Percentiles rank a stretch among this genome's conserved stretches.
These are phyloP conservation scores for Penicillium ucsense DNA, from an alignment of 495 filamentous ascomycete genomes.

Conservation along the genomic window DNA sequence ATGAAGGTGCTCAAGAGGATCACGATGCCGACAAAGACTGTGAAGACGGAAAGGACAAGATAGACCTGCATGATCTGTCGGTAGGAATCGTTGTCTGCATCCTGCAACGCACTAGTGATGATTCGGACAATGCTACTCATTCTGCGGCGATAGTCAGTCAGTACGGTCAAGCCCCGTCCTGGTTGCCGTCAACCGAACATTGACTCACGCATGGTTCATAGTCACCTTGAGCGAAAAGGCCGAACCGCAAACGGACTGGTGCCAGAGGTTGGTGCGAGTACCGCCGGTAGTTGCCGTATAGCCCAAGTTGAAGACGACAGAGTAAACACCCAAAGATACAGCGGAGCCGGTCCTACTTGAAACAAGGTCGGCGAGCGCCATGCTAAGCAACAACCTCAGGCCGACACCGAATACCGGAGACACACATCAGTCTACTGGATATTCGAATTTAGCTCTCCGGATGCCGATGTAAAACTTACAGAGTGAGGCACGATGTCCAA, in stretches of 20 bases:
- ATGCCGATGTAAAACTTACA: constrained; percentile 18
- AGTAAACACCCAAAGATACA: constrained; percentile 36
- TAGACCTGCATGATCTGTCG: constrained; percentile 31
- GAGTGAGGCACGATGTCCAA: constrained; percentile 31
- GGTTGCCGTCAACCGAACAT: neutral
- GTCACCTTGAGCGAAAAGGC: constrained; percentile 36
- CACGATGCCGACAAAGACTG: constrained; percentile 19
- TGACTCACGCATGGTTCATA: constrained; percentile 35
- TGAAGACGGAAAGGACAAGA: constrained; percentile 24
- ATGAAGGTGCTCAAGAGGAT: constrained; percentile 18
- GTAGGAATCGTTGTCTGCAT: constrained; percentile 32
- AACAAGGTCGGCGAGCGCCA: constrained; percentile 31
- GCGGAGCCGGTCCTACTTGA: constrained; percentile 24
- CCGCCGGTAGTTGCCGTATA: constrained; percentile 36
- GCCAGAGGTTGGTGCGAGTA: constrained; percentile 34
- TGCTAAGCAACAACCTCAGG: constrained; percentile 29
- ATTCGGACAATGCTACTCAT: constrained; percentile 38
- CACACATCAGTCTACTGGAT: neutral
- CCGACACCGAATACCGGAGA: constrained; percentile 26
- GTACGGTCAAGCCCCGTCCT: neutral
- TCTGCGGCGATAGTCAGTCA: constrained; percentile 11
- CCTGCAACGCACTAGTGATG: constrained; percentile 33
- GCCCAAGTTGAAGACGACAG: constrained; percentile 29
- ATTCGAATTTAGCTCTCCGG: no score
- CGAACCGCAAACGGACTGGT: constrained; percentile 36